Percentiles rank a stretch among this genome's conserved stretches.
These are phyloP conservation scores for Plasmodium sp. DNA, from an alignment of 169 alveolate species.

Conservation along the genomic window DNA sequence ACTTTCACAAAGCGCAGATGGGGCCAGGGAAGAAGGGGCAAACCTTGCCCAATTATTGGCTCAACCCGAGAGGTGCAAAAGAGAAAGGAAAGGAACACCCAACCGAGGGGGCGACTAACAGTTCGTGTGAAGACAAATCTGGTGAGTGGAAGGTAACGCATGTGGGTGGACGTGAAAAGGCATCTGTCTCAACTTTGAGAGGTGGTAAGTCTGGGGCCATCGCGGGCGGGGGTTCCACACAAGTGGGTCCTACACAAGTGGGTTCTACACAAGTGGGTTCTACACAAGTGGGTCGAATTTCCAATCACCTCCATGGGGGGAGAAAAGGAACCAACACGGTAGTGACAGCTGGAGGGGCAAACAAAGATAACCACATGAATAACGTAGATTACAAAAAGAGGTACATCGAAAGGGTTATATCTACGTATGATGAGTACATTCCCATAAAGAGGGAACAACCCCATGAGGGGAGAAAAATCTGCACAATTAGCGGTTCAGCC, in stretches of 20 bases:
- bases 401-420: slow-evolving; percentile 20
- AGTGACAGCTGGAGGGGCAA: background rate
- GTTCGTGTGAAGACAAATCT: background rate
- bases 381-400: slow-evolving; percentile 17
- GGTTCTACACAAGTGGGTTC: too few species aligned
- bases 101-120: background rate
- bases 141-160: background rate
- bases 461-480: background rate
- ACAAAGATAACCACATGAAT: background rate
- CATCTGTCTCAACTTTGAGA: background rate
- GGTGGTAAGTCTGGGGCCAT: background rate
- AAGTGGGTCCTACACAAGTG: background rate
- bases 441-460: background rate
- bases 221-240: background rate
- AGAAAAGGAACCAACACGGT: background rate
- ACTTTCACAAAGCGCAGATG: background rate
- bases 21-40: background rate
- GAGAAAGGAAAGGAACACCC: background rate
- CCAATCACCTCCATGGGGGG: background rate
- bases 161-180: background rate
- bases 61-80: background rate
- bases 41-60: background rate
- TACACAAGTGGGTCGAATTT: background rate
- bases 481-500: background rate
- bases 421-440: slow-evolving; percentile 20